These are phyloP conservation scores for Anthoceros angustus DNA, from an alignment of 225 moss, liverwort and hornwort species.

Conservation along the genomic window DNA sequence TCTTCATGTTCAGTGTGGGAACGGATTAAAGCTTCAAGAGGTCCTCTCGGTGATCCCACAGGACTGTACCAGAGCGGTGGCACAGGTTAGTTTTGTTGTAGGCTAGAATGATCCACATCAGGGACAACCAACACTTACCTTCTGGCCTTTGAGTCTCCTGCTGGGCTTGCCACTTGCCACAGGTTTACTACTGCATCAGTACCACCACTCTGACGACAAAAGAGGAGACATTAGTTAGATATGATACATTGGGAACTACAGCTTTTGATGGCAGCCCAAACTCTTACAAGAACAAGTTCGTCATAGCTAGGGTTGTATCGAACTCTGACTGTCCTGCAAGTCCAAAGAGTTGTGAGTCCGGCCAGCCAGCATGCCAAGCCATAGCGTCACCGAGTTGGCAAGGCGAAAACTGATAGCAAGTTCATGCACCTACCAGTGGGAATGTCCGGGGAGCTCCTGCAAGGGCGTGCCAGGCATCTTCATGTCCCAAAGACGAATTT, in stretches of 20 bases:
- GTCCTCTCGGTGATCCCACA: constrained; percentile 39
- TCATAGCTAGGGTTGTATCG: constrained; percentile 63
- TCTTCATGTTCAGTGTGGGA: constrained; percentile 83
- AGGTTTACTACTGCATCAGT: constrained; percentile 68
- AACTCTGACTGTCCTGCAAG: constrained; percentile 52
- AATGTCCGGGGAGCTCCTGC: constrained; percentile 59
- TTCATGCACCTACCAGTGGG: constrained; percentile 42
- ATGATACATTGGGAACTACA: too few relatives aligned
- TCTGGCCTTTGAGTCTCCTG: constrained; percentile 20
- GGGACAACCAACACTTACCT: constrained; percentile 17
- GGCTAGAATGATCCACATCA: background rate
- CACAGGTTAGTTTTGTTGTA: background rate
- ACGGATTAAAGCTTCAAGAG: constrained; percentile 41
- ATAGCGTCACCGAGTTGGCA: background rate
- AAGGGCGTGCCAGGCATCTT: constrained; percentile 58
- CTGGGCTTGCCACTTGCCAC: constrained; percentile 37
- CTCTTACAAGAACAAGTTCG: constrained; percentile 54
- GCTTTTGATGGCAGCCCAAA: background rate
- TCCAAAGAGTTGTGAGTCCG: background rate
- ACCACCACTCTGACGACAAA: constrained; percentile 49
- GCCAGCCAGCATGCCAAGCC: background rate
- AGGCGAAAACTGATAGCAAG: too few relatives aligned
- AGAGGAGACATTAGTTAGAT: background rate
- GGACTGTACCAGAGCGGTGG: constrained; percentile 25
- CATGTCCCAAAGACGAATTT: constrained; percentile 73